Conservation (phyloP, 179 eudicot species). For the Actinidia arguta region DNA sequence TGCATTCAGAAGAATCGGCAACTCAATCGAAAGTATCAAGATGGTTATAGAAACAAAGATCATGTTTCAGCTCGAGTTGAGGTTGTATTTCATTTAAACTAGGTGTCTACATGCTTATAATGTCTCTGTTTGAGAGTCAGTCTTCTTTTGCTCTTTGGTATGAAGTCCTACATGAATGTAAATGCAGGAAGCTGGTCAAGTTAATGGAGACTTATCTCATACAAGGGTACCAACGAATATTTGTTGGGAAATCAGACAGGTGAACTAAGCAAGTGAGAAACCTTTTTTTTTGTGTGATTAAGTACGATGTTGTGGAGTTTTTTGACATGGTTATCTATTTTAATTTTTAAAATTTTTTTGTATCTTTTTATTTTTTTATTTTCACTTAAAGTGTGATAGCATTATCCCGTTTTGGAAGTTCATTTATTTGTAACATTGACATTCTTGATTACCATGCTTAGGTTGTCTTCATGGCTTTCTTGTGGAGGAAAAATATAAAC, state of each 20-base stretch:
- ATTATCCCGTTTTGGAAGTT: neutral
- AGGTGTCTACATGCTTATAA: slow-evolving; percentile 8
- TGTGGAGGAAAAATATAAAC: neutral
- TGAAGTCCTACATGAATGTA: slow-evolving; percentile 18
- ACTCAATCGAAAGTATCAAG: slow-evolving; percentile 50
- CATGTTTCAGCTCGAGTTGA: slow-evolving; percentile 36
- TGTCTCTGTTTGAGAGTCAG: slow-evolving; percentile 14
- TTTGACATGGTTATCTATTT: neutral
- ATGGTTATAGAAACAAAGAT: slow-evolving; percentile 47
- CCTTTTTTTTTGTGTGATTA: slow-evolving; percentile 24
- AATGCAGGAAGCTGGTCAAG: slow-evolving; percentile 49
- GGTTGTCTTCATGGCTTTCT: neutral
- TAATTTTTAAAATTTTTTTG: no score
- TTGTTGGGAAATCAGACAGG: slow-evolving; percentile 55
- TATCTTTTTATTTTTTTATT: neutral
- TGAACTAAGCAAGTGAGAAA: slow-evolving; percentile 61
- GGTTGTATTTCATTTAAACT: slow-evolving; percentile 33
- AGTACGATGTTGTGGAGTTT: neutral
- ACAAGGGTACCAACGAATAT: slow-evolving; percentile 23
- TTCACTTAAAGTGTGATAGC: neutral
- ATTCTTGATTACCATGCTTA: slow-evolving; percentile 4
- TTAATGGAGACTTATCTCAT: no score
- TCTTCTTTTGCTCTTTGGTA: neutral
- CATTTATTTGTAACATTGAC: neutral
- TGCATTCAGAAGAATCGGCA: slow-evolving; percentile 83